Evolutionary conservation across 2,329 filamentous ascomycete genomes (phyloP), one percentile per base, ranked within the genome.

Genomic region (Aspergillus amoenus): DNA sequence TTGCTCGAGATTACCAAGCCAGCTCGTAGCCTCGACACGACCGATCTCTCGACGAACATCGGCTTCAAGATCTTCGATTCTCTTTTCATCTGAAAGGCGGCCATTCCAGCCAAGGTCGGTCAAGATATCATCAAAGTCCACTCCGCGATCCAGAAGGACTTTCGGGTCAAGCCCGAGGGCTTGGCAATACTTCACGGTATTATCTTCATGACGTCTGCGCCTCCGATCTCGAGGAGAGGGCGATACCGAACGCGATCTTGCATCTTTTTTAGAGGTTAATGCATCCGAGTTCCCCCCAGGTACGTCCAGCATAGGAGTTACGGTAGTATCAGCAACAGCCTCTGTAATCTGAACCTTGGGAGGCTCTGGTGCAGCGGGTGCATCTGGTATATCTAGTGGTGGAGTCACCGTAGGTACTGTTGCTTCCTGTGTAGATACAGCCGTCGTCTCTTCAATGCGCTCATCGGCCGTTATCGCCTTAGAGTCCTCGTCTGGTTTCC

Each of bases 61-160:
- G 12, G 84, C 80, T 75, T 93, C 91, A 70, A 97, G 82, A 52
- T 90, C 86, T 50, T 95, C 90, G 54, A 93, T 86, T 59, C 86
- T 89, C 62, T 88, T 87, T 45, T 86, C 81, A 52, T 90, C 86
- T 72, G 91, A 87, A 62, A 90, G 83, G 48, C 88, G 86, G 47
- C 89, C 90, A 21, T 91, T 87, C 91, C 92, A 97, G 34, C 92
- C 92, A 70, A 96, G 90, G 69, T 95, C 91, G 62, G 91, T 88
- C 34, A 97, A 81, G 75, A 91, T 87, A 61, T 87, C 84, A 56
- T 93, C 88, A 66, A 97, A 93, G 53, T 96, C 91, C 5, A 87
- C 81, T 6, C 90, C 90, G 61, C 87, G 84, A 50, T 86, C 88
- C 67, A 91, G 89, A 52, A 97, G 78, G n/a, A 96, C 74, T 15